These are phyloP conservation scores for Tolypocladium pustulatum DNA, from an alignment of 2,329 filamentous ascomycete genomes.

Conservation along the genomic window DNA sequence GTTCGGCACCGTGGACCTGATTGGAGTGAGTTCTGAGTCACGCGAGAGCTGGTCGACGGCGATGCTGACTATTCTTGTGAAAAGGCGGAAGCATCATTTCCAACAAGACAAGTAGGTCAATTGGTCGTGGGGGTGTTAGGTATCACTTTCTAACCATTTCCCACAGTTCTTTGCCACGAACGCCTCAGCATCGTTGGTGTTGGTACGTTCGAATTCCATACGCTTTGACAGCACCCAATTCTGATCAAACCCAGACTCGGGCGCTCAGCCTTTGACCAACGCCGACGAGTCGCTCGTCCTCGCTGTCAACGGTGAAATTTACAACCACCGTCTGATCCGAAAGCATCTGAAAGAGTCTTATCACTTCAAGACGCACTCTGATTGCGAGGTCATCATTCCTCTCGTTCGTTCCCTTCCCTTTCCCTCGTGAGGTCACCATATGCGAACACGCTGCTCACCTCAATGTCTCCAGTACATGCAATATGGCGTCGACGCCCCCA, in stretches of 20 bases:
- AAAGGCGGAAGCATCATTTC: conserved; percentile 77
- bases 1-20: conserved; percentile 94
- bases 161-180: conserved; percentile 84
- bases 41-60: background rate
- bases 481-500: conserved; percentile 83
- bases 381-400: conserved; percentile 98
- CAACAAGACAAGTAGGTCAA: conserved; percentile 76
- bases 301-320: conserved; percentile 98
- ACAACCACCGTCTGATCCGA: conserved; percentile 94
- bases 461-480: conserved; percentile 62
- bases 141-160: conserved; percentile 14
- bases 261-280: conserved; percentile 91
- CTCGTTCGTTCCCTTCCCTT: conserved; percentile 58
- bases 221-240: conserved; percentile 1
- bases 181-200: conserved; percentile 96
- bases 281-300: conserved; percentile 79
- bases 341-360: conserved; percentile 77
- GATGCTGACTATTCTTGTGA: background rate
- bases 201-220: conserved; percentile 44
- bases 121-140: conserved; percentile 2
- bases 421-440: background rate
- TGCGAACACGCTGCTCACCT: background rate
- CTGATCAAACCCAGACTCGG: conserved; percentile 55
- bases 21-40: conserved; percentile 66
- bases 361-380: conserved; percentile 96